Base-by-base conservation (phyloP, 768 basidiomycete species). In the Gloeophyllum trabeum region DNA sequence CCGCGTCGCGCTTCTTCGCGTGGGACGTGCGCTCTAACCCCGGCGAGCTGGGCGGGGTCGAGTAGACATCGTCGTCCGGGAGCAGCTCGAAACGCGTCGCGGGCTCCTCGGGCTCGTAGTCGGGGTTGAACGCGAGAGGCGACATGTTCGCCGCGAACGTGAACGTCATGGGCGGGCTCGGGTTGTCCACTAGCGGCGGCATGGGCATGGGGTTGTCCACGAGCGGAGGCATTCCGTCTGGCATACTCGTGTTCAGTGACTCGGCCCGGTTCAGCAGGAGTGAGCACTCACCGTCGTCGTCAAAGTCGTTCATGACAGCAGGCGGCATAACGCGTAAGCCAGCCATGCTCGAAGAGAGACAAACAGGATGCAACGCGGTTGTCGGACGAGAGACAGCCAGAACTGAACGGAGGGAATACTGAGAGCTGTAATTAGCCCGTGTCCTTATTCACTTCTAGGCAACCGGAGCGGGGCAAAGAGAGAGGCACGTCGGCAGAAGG, bases 141-240 rank as follows among this genome's bases (percentile, higher is more conserved):
- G 70, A 69, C 65, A 76, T 75, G 52, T 75, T 71, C 21, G 70
- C 65, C 53, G 70, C 70, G 60, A 81, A 80, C n/a, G 77, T 79
- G 60, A 73, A 77, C 34, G 67, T 71, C 65, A 70, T 69, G 23
- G 66, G 60, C 46, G 69, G 63, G 50, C 60, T 63, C 46, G 70
- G 71, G 53, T 69, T 67, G 52, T 79, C 75, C 51, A 76, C 60
- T 43, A 61, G 60, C 40, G 60, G 61, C 13, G 62, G 62, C 60
- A 61, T 61, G 52, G 56, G 61, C 20, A 56, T 68, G 72, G 70
- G 54, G 24, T 16, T n/a, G 28, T 30, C 28, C 10, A 30, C 65
- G 51, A 70, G 63, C 28, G 69, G 63, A 5, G 70, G 70, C 67
- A 72, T 70, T 14, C 59, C 59, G 55, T 68, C 72, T 71, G 54